Conservation (phyloP, 1,284 basidiomycete genomes). For the Cystobasidium pallidum region DNA sequence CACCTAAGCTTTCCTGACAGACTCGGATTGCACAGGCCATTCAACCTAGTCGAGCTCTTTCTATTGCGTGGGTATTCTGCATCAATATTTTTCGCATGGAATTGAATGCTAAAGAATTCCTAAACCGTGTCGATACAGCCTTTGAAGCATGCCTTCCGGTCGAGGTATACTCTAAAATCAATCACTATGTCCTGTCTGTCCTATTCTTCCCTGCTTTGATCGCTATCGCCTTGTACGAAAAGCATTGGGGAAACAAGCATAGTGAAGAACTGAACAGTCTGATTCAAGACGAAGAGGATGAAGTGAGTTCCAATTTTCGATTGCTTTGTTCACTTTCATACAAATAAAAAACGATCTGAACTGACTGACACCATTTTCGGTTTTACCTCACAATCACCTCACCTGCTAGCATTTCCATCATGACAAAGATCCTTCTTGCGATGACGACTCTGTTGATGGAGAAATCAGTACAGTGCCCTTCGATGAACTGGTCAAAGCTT, state of each 20-base stretch:
- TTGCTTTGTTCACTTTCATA: too few species aligned
- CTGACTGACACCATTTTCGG: too few species aligned
- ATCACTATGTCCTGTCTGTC: slow-evolving; percentile 72
- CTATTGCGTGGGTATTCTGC: slow-evolving; percentile 45
- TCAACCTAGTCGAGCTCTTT: slow-evolving; percentile 77
- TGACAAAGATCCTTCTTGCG: slow-evolving; percentile 71
- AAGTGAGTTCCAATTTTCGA: too few species aligned
- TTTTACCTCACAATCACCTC: too few species aligned
- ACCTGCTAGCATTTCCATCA: slow-evolving; percentile 58
- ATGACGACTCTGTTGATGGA: slow-evolving; percentile 64
- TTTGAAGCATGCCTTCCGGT: slow-evolving; percentile 49
- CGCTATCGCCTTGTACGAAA: slow-evolving; percentile 75
- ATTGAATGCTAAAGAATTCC: background rate
- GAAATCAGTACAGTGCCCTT: slow-evolving; percentile 75
- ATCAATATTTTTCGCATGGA: too few species aligned
- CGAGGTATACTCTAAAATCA: slow-evolving; percentile 70
- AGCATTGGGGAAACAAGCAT: slow-evolving; percentile 56
- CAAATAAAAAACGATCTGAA: too few species aligned
- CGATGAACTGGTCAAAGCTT: slow-evolving; percentile 70
- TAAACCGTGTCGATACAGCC: slow-evolving; percentile 19
- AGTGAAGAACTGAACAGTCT: slow-evolving; percentile 2
- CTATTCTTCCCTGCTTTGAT: slow-evolving; percentile 79
- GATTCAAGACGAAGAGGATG: slow-evolving; percentile 46
- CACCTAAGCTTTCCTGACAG: too few species aligned
- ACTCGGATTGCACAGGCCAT: slow-evolving; percentile 57